Evolutionary conservation across 2,329 filamentous ascomycete genomes (phyloP).

Genomic region (Fusarium heterosporum): DNA sequence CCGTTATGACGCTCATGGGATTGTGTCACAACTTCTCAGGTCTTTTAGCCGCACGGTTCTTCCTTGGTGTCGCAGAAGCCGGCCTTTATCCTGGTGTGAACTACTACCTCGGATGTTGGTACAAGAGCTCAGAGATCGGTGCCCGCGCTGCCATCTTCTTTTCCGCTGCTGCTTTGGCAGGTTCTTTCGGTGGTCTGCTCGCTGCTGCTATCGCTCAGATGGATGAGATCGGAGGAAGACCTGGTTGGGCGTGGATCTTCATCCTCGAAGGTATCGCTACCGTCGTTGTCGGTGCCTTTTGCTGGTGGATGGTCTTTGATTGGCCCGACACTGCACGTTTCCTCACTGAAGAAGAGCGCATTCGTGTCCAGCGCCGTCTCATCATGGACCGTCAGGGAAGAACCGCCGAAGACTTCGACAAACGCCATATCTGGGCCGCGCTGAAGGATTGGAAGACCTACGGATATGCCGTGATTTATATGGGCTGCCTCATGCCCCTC

Average conservation of each 20-base stretch:
- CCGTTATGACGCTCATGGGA: slow-evolving; percentile 62
- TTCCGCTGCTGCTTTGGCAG: slow-evolving; percentile 79
- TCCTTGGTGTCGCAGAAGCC: slow-evolving; percentile 74
- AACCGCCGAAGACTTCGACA: slow-evolving; percentile 76
- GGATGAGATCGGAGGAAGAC: slow-evolving; percentile 65
- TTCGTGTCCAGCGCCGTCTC: slow-evolving; percentile 75
- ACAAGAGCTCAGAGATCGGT: slow-evolving; percentile 79
- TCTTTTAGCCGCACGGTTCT: slow-evolving; percentile 63
- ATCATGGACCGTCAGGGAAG: slow-evolving; percentile 75
- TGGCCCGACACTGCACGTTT: slow-evolving; percentile 81
- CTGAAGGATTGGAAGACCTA: slow-evolving; percentile 82
- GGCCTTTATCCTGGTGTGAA: slow-evolving; percentile 74
- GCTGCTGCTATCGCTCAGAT: slow-evolving; percentile 76
- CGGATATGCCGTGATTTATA: slow-evolving; percentile 61
- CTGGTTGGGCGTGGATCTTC: slow-evolving; percentile 72
- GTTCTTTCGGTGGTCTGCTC: slow-evolving; percentile 77
- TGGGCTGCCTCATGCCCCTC: slow-evolving; percentile 61
- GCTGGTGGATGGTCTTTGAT: slow-evolving; percentile 81
- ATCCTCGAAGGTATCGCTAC: slow-evolving; percentile 77
- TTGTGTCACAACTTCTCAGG: slow-evolving; percentile 59
- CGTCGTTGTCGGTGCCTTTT: slow-evolving; percentile 70
- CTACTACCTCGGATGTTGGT: slow-evolving; percentile 82
- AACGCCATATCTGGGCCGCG: slow-evolving; percentile 76
- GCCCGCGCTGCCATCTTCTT: slow-evolving; percentile 80
- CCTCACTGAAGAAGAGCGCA: slow-evolving; percentile 73